phyloP scores from a whole-genome alignment of 345 rosid species.

The Gossypium herbaceum region DNA sequence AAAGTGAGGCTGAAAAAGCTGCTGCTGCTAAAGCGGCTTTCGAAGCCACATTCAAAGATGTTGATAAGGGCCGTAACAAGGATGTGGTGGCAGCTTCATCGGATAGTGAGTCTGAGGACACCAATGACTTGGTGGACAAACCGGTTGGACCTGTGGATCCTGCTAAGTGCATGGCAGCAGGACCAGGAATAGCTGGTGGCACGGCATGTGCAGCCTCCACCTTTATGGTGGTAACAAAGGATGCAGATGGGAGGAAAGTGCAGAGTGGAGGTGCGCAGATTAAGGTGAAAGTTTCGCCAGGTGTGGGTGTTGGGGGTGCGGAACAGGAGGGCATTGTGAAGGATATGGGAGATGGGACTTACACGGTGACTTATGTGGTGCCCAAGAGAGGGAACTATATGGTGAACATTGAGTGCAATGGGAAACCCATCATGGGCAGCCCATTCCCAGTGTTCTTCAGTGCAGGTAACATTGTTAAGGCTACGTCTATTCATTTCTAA shows the following conservation, averaged over 20 bases:
- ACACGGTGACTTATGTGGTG: conserved; percentile 82
- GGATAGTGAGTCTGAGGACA: conserved; percentile 71
- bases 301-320: conserved; percentile 89
- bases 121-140: conserved; percentile 56
- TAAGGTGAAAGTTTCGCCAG: conserved; percentile 80
- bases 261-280: conserved; percentile 68
- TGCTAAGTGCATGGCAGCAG: conserved; percentile 77
- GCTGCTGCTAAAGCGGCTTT: conserved; percentile 98
- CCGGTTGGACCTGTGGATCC: conserved; percentile 94
- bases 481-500: neutral
- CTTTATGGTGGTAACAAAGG: conserved; percentile 76
- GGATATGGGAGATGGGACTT: conserved; percentile 94
- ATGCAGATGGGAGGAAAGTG: conserved; percentile 80
- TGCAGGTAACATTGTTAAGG: conserved; percentile 50
- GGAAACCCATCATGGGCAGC: conserved; percentile 85
- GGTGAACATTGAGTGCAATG: conserved; percentile 85
- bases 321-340: conserved; percentile 91
- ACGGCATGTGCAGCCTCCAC: conserved; percentile 86
- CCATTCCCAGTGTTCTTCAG: conserved; percentile 99
- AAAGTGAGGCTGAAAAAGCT: conserved; percentile 81
- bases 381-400: conserved; percentile 98
- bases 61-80: conserved; percentile 36
- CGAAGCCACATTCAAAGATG: conserved; percentile 83
- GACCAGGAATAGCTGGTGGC: conserved; percentile 92
- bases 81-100: conserved; percentile 51